phyloP scores from a whole-genome alignment of 208 protist genomes.

The Leptomonas pyrrhocoris region DNA sequence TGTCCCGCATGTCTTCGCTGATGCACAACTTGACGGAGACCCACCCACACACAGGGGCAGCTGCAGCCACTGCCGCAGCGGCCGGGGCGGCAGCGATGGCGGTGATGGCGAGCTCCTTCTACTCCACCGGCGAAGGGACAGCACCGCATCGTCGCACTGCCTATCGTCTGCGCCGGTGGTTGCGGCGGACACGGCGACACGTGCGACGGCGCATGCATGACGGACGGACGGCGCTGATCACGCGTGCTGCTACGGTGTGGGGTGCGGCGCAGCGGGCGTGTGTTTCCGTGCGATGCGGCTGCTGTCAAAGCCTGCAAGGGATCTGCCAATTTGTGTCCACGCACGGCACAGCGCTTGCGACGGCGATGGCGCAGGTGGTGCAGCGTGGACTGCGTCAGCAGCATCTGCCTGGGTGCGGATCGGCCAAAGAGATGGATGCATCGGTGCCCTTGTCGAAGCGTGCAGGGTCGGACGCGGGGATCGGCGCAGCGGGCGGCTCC shows the following conservation, averaged over 20 bases:
- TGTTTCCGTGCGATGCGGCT: not conserved
- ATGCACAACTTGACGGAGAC: conserved; percentile 2
- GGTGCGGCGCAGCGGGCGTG: not conserved
- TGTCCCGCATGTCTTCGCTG: conserved; percentile 22
- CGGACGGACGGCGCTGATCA: not conserved
- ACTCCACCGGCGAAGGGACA: conserved; percentile 6
- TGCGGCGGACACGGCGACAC: conserved; percentile 19
- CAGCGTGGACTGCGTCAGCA: not conserved
- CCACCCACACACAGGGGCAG: not conserved
- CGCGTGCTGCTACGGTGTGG: not conserved
- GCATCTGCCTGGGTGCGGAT: not conserved
- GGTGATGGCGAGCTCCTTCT: conserved; percentile 10
- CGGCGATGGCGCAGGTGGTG: not conserved
- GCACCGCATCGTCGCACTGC: not conserved
- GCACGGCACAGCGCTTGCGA: not conserved
- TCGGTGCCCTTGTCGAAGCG: not conserved
- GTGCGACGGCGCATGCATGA: conserved; percentile 9
- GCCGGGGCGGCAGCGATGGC: not conserved
- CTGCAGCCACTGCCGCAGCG: no score
- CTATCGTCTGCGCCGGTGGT: conserved; percentile 11
- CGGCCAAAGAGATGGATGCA: not conserved
- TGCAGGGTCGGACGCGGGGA: not conserved
- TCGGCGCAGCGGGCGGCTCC: not conserved
- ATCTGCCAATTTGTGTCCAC: not conserved
- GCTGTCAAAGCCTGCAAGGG: not conserved